phyloP scores from a whole-genome alignment of 768 basidiomycete genomes.

The Sistotremastrum niveocremeum region DNA sequence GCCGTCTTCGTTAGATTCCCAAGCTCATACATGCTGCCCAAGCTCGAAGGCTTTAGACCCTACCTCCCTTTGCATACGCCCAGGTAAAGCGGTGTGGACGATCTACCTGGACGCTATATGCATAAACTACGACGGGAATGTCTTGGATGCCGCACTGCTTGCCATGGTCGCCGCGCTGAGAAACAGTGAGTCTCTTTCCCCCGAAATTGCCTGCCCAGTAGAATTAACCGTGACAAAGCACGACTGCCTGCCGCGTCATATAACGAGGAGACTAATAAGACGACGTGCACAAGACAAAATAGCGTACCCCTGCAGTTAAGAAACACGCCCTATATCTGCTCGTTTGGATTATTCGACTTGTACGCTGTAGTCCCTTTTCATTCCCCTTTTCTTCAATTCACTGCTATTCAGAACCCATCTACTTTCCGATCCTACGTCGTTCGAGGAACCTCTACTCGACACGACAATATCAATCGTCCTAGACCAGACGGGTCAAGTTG shows the following conservation, averaged over 20 bases:
- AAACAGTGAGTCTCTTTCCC: constrained; percentile 47
- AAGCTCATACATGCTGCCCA: not conserved
- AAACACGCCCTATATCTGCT: constrained; percentile 35
- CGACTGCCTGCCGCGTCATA: constrained; percentile 57
- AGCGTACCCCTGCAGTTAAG: constrained; percentile 34
- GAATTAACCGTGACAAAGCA: constrained; percentile 27
- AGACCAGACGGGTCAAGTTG: constrained; percentile 32
- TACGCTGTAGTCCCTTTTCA: constrained; percentile 22
- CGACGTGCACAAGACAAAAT: constrained; percentile 43
- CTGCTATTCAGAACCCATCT: constrained; percentile 36
- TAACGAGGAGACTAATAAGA: constrained; percentile 50
- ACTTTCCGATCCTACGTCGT: constrained; percentile 75
- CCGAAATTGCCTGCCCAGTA: not conserved
- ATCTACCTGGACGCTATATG: constrained; percentile 93
- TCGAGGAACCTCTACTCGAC: constrained; percentile 79
- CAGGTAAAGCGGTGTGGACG: constrained; percentile 75
- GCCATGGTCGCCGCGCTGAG: constrained; percentile 78
- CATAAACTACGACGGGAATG: constrained; percentile 96
- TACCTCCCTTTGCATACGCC: constrained; percentile 63
- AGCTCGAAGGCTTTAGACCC: constrained; percentile 59
- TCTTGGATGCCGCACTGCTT: constrained; percentile 78
- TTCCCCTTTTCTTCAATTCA: not conserved
- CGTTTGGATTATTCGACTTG: constrained; percentile 79
- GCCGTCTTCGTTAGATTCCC: not conserved
- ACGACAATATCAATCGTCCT: constrained; percentile 54